Percentiles rank a stretch among this genome's conserved stretches.
These are phyloP conservation scores for Ormosia emarginata DNA, from an alignment of 306 rosid species.

Conservation along the genomic window DNA sequence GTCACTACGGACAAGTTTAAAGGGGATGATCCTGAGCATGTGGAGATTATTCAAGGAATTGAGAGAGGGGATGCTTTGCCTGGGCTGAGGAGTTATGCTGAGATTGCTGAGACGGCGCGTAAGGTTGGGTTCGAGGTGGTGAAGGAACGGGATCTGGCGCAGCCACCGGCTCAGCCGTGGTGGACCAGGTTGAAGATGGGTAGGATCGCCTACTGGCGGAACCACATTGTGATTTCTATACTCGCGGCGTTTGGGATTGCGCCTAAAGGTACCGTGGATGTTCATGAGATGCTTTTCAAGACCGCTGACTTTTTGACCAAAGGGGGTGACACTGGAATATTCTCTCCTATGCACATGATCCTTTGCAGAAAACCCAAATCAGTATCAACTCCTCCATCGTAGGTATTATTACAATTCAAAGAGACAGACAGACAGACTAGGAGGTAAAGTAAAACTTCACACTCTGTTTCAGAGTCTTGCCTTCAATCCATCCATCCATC, in stretches of 20 bases:
- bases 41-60: conserved; percentile 58
- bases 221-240: conserved; percentile 65
- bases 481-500: neutral
- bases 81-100: conserved; percentile 52
- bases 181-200: conserved; percentile 87
- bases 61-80: conserved; percentile 73
- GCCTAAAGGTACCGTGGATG: conserved; percentile 91
- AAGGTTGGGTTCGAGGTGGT: conserved; percentile 68
- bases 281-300: conserved; percentile 93
- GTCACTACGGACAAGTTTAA: conserved; percentile 78
- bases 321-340: conserved; percentile 88
- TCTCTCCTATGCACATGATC: conserved; percentile 95
- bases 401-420: neutral
- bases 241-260: conserved; percentile 83
- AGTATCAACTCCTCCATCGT: neutral
- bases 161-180: conserved; percentile 72
- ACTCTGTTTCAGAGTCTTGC: neutral
- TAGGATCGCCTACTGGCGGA: conserved; percentile 85
- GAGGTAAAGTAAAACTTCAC: neutral
- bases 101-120: conserved; percentile 69
- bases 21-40: conserved; percentile 49
- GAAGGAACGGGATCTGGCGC: conserved; percentile 60
- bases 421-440: neutral
- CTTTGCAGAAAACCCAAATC: conserved; percentile 80
- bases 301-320: conserved; percentile 82